These are phyloP conservation scores for Cladosporium sp. DNA, from an alignment of 2,329 filamentous ascomycete genomes.

Conservation along the genomic window DNA sequence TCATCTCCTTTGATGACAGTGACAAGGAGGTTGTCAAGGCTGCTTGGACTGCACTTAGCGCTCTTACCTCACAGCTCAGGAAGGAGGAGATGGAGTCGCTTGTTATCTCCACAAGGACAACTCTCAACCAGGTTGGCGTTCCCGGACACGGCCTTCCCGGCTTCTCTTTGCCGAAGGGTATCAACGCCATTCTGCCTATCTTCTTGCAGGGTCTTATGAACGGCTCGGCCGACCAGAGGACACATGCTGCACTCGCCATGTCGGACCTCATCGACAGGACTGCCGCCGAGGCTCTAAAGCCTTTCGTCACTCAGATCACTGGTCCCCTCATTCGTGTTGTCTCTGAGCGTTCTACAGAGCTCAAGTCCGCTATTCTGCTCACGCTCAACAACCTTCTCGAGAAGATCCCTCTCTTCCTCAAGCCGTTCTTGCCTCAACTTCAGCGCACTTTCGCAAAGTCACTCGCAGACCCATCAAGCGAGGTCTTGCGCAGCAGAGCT, in stretches of 20 bases:
- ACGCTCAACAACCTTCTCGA: conserved; percentile 93
- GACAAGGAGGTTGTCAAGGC: conserved; percentile 84
- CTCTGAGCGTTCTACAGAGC: conserved; percentile 91
- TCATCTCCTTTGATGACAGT: conserved; percentile 88
- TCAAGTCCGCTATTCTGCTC: conserved; percentile 91
- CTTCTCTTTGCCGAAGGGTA: conserved; percentile 90
- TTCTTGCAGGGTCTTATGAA: conserved; percentile 99
- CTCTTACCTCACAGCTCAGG: conserved; percentile 83
- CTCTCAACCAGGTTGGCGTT: conserved; percentile 84
- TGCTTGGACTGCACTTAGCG: conserved; percentile 82
- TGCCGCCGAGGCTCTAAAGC: conserved; percentile 81
- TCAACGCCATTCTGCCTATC: conserved; percentile 93
- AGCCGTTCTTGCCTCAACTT: conserved; percentile 94
- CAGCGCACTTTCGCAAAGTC: conserved; percentile 97
- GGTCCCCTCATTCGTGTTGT: conserved; percentile 97
- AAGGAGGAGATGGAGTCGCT: conserved; percentile 99
- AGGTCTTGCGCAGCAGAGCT: conserved; percentile 80
- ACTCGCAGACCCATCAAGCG: conserved; percentile 88
- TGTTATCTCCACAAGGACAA: conserved; percentile 81
- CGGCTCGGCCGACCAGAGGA: conserved; percentile 86
- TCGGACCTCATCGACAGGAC: conserved; percentile 95
- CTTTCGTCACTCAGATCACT: conserved; percentile 96
- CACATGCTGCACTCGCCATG: conserved; percentile 87
- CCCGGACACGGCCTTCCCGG: conserved; percentile 81
- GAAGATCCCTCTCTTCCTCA: conserved; percentile 93